These are phyloP conservation scores for Penicillium sp. DNA, from an alignment of 2,329 filamentous ascomycete genomes.

Conservation along the genomic window DNA sequence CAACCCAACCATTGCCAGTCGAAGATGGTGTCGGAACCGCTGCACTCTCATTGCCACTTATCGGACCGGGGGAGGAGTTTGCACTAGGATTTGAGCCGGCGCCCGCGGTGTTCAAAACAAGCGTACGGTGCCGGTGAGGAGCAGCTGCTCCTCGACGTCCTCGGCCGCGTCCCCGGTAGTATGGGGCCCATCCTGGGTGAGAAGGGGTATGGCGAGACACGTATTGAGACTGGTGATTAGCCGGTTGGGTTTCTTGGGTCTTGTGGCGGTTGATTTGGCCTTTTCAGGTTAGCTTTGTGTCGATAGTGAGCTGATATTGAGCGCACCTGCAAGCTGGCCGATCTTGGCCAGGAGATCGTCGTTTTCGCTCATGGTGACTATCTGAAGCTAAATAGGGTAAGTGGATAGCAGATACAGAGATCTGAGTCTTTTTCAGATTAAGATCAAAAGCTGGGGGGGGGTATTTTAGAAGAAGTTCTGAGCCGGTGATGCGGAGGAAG, in stretches of 20 bases:
- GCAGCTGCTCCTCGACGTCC: slow-evolving; percentile 31
- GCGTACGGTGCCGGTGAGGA: slow-evolving; percentile 57
- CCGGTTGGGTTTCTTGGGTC: slow-evolving; percentile 49
- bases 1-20: slow-evolving; percentile 61
- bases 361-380: slow-evolving; percentile 53
- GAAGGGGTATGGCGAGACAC: slow-evolving; percentile 32
- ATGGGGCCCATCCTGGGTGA: slow-evolving; percentile 46
- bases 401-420: not conserved
- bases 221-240: slow-evolving; percentile 28
- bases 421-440: not conserved
- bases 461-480: not conserved
- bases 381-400: slow-evolving; percentile 9
- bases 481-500: slow-evolving; percentile 6
- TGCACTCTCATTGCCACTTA: slow-evolving; percentile 33
- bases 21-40: slow-evolving; percentile 29
- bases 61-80: slow-evolving; percentile 27
- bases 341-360: slow-evolving; percentile 57
- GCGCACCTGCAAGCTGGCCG: slow-evolving; percentile 56
- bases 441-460: not conserved
- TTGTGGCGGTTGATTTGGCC: slow-evolving; percentile 80
- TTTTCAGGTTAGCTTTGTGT: slow-evolving; percentile 35
- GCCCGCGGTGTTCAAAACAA: slow-evolving; percentile 61
- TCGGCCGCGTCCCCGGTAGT: slow-evolving; percentile 44
- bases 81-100: slow-evolving; percentile 25
- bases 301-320: slow-evolving; percentile 45